These are phyloP conservation scores for Exophiala xenobiotica DNA, from an alignment of 2,329 filamentous ascomycete species.

Conservation along the genomic window DNA sequence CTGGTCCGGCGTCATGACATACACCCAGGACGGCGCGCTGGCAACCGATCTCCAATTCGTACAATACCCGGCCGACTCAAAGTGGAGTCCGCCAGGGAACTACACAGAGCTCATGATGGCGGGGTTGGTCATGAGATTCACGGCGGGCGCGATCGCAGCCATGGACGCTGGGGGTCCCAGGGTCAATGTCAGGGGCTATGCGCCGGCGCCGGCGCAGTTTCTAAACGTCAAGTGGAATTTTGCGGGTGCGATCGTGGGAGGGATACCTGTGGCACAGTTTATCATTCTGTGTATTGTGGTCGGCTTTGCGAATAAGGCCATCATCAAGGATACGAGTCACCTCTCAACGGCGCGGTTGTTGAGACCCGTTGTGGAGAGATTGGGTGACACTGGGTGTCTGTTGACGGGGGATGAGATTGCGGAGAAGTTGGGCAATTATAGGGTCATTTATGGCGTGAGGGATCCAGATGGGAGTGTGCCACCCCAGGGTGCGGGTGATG, in stretches of 20 bases:
- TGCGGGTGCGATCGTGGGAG: constrained; percentile 18
- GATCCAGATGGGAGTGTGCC: constrained; percentile 27
- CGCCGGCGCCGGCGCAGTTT: constrained; percentile 77
- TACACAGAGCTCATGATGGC: constrained; percentile 12
- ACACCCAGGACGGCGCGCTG: background rate
- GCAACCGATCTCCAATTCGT: constrained; percentile 15
- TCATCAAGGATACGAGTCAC: constrained; percentile 26
- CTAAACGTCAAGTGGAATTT: constrained; percentile 66
- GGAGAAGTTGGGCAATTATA: constrained; percentile 22
- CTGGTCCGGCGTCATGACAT: constrained; percentile 16
- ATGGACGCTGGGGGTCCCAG: constrained; percentile 18
- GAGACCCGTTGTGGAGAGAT: constrained; percentile 21
- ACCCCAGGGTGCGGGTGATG: constrained; percentile 3
- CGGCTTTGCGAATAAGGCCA: constrained; percentile 21
- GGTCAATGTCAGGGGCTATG: constrained; percentile 67
- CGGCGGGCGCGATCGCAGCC: constrained; percentile 19
- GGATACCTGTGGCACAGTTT: constrained; percentile 21
- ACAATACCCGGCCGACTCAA: constrained; percentile 30
- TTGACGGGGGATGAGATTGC: constrained; percentile 27
- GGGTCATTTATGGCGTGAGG: constrained; percentile 26
- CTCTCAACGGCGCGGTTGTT: constrained; percentile 22
- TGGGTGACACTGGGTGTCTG: constrained; percentile 23
- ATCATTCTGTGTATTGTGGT: constrained; percentile 20
- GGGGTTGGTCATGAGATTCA: constrained; percentile 18
- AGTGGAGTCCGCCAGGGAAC: constrained; percentile 30